These are phyloP conservation scores for Auxenochlorella pyrenoidosa DNA, from an alignment of 139 green algal species.

Conservation along the genomic window DNA sequence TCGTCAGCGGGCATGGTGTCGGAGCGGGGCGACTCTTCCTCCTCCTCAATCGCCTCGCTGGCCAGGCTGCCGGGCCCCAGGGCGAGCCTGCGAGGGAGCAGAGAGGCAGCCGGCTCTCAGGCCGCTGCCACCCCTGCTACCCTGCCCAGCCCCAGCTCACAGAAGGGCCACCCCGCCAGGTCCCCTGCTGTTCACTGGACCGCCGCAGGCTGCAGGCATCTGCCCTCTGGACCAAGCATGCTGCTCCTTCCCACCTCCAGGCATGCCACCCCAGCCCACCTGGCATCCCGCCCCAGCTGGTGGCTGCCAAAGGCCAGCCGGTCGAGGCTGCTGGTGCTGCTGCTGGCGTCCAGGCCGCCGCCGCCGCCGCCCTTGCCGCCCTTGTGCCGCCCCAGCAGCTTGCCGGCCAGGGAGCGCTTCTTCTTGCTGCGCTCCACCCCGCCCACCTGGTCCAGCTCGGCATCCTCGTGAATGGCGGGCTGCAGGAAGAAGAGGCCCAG, in stretches of 20 bases:
- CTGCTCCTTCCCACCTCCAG: background rate
- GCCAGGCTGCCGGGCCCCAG: background rate
- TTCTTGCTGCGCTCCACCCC: constrained; percentile 8
- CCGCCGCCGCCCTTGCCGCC: background rate
- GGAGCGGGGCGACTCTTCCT: background rate
- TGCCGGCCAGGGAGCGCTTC: constrained; percentile 39
- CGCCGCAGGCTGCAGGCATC: no score
- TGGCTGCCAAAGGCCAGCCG: constrained; percentile 45
- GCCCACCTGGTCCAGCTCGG: background rate
- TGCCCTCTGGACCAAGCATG: no score
- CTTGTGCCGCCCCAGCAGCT: constrained; percentile 31
- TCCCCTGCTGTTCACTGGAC: no score
- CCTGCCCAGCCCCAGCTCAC: no score
- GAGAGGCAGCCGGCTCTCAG: no score
- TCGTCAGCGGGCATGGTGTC: background rate
- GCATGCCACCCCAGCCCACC: background rate
- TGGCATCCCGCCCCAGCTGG: background rate
- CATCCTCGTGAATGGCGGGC: constrained; percentile 22
- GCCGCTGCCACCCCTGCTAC: no score
- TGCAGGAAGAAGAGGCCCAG: background rate
- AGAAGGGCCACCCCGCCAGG: no score
- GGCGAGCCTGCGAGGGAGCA: constrained; percentile 1
- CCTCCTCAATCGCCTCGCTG: constrained; percentile 6
- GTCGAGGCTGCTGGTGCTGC: constrained; percentile 22
- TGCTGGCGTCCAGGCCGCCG: constrained; percentile 1